Percentiles rank a stretch among this genome's conserved stretches.
Conservation (phyloP, 2,329 filamentous ascomycete genomes). For the Whalleya microplaca region DNA sequence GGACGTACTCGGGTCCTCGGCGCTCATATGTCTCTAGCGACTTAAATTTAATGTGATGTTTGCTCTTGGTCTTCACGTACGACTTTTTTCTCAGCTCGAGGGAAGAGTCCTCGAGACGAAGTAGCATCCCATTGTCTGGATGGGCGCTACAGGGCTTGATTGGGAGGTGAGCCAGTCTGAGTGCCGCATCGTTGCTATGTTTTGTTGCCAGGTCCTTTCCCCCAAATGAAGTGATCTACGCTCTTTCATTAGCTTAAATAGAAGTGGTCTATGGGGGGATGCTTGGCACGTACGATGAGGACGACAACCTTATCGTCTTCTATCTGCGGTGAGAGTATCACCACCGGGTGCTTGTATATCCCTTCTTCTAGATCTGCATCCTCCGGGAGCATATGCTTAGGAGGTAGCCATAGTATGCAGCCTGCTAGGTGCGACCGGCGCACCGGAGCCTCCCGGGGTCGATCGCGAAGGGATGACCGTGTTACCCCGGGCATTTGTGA, state of each 20-base stretch:
- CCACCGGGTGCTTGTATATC: conserved; percentile 29
- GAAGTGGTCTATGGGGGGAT: not conserved
- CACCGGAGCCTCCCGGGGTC: conserved; percentile 5
- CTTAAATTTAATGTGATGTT: conserved; percentile 10
- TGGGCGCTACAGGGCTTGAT: conserved; percentile 25
- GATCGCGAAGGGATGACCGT: not conserved
- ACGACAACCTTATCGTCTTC: conserved; percentile 25
- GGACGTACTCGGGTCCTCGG: conserved; percentile 14
- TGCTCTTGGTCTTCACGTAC: conserved; percentile 22
- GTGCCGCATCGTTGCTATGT: conserved; percentile 5
- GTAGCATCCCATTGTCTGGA: conserved; percentile 29
- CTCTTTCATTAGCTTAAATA: conserved; percentile 1
- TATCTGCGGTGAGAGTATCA: conserved; percentile 27
- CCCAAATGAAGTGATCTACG: conserved; percentile 28
- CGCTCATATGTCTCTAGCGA: conserved; percentile 18
- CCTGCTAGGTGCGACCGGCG: conserved; percentile 16
- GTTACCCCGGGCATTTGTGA: conserved; percentile 20
- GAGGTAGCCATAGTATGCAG: conserved; percentile 27
- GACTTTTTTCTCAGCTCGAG: conserved; percentile 21
- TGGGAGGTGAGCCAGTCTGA: conserved; percentile 22
- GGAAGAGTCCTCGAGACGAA: conserved; percentile 16
- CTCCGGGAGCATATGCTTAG: conserved; percentile 5
- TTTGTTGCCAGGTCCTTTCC: conserved; percentile 16
- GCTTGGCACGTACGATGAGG: conserved; percentile 22
- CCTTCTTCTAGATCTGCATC: conserved; percentile 17